Evolutionary conservation across 1,139 yeast genomes (phyloP).

Genomic region (Pichia terricola): DNA sequence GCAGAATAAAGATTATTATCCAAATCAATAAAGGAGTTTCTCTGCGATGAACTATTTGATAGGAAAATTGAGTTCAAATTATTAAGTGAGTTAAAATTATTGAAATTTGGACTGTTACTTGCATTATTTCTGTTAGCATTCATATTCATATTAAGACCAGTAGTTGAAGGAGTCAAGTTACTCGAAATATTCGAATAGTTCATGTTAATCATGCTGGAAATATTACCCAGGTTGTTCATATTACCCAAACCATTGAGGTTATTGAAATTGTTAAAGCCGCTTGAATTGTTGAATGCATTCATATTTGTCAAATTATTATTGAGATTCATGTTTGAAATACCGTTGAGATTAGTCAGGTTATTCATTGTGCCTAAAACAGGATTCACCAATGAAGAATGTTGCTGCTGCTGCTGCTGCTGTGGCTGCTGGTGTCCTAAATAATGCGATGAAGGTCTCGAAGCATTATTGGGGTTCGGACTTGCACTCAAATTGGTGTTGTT

Average conservation of each 20-base stretch:
- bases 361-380: conserved; percentile 8
- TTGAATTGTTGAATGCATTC: background rate
- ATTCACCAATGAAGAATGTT: conserved; percentile 2
- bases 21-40: conserved; percentile 3
- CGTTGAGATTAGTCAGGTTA: background rate
- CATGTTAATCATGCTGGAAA: background rate
- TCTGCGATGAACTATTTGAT: conserved; percentile 1
- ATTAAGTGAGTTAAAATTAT: background rate
- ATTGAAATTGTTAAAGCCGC: background rate
- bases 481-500: no score
- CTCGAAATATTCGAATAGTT: no score
- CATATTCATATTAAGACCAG: background rate
- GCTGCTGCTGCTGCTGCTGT: conserved; percentile 1
- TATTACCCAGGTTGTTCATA: background rate
- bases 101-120: background rate
- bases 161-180: no score
- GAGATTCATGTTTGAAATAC: background rate
- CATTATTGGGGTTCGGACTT: background rate
- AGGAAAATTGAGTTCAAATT: background rate
- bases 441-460: conserved; percentile 1
- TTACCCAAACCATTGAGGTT: background rate
- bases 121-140: background rate
- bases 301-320: background rate
- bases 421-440: background rate
- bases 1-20: no score